phyloP scores from a whole-genome alignment of 2,329 filamentous ascomycete genomes.

The Alternaria rosae region DNA sequence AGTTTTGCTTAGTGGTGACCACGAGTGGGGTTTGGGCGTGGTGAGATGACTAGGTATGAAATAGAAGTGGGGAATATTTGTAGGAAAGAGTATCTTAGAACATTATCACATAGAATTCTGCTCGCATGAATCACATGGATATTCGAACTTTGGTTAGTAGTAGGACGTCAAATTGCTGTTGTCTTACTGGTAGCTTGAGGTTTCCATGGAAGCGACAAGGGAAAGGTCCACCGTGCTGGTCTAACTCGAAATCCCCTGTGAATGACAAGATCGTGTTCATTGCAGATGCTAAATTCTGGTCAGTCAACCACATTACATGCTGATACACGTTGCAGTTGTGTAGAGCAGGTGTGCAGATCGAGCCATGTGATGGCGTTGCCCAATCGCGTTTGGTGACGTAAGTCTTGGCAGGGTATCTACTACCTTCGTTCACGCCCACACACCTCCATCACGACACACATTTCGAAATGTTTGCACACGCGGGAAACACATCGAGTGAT shows the following conservation, averaged over 20 bases:
- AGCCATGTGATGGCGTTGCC: background rate
- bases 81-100: background rate
- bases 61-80: background rate
- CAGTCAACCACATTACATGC: background rate
- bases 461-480: background rate
- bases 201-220: background rate
- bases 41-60: background rate
- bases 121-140: background rate
- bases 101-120: background rate
- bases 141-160: background rate
- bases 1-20: background rate
- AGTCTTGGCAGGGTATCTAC: background rate
- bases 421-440: background rate
- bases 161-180: background rate
- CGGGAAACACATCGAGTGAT: background rate
- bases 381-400: background rate
- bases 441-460: background rate
- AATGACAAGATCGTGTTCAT: background rate
- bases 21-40: background rate
- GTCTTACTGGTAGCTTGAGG: background rate
- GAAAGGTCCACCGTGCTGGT: background rate
- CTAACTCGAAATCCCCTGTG: background rate
- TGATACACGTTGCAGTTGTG: background rate
- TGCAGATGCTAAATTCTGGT: background rate
- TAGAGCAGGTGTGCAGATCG: background rate